phyloP scores from a whole-genome alignment of 2,329 filamentous ascomycete species.

The Epichloe typhina region DNA sequence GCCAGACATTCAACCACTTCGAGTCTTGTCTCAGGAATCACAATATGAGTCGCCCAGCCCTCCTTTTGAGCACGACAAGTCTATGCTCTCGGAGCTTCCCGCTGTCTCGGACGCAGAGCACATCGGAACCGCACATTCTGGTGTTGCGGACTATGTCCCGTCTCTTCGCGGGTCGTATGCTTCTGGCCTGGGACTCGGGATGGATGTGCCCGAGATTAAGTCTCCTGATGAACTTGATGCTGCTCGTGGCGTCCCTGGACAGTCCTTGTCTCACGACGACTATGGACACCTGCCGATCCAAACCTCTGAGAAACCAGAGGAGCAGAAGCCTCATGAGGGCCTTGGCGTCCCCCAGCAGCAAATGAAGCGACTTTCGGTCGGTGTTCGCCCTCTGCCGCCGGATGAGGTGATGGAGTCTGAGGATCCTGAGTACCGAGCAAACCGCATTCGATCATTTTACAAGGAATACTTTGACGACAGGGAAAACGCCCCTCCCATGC shows the following conservation, averaged over 20 bases:
- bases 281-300: conserved; percentile 14
- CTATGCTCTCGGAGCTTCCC: conserved; percentile 7
- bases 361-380: conserved; percentile 50
- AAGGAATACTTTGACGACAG: conserved; percentile 98
- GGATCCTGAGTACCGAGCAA: conserved; percentile 86
- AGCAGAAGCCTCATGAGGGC: conserved; percentile 13
- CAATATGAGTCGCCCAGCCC: conserved; percentile 12
- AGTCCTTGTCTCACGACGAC: conserved; percentile 6
- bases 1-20: conserved; percentile 16
- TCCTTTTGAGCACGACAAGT: conserved; percentile 6
- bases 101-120: conserved; percentile 6
- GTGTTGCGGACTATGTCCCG: conserved; percentile 11
- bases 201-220: conserved; percentile 20
- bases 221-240: conserved; percentile 12
- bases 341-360: conserved; percentile 40
- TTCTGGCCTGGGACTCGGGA: conserved; percentile 22
- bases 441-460: conserved; percentile 96
- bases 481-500: conserved; percentile 28
- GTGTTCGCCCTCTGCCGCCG: conserved; percentile 75
- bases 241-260: not conserved
- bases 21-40: conserved; percentile 17
- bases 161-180: conserved; percentile 15
- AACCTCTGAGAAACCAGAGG: conserved; percentile 20
- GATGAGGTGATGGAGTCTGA: conserved; percentile 68
- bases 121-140: conserved; percentile 10